phyloP scores from a whole-genome alignment of 768 basidiomycete genomes.

The Mycena polygramma region DNA sequence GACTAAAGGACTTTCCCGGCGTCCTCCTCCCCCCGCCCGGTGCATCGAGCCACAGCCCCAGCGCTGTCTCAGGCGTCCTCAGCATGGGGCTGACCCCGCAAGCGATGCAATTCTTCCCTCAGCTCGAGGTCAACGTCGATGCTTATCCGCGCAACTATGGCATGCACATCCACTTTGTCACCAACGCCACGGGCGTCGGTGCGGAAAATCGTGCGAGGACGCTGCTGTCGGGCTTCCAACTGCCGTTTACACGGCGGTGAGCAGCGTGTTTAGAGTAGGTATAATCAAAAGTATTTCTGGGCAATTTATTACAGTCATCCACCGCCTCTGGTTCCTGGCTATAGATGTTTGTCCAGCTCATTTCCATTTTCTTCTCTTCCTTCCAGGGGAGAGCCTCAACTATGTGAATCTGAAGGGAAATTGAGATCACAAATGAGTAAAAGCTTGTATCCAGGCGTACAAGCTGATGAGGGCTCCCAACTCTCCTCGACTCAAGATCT shows the following conservation, averaged over 20 bases:
- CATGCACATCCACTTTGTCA: constrained; percentile 95
- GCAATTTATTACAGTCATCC: no score
- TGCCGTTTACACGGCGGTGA: constrained; percentile 73
- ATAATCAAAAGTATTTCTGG: constrained; percentile 3
- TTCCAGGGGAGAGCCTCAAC: no score
- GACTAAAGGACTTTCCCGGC: constrained; percentile 91
- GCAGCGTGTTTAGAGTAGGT: background rate
- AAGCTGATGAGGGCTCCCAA: no score
- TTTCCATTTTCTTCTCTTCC: no score
- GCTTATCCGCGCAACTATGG: constrained; percentile 88
- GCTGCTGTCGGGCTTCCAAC: constrained; percentile 90
- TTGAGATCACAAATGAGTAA: no score
- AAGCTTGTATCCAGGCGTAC: no score
- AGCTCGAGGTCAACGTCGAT: constrained; percentile 95
- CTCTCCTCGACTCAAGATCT: no score
- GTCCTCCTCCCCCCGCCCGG: constrained; percentile 82
- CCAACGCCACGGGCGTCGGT: constrained; percentile 87
- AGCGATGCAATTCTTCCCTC: constrained; percentile 93
- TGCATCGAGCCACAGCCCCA: constrained; percentile 77
- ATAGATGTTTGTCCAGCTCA: no score
- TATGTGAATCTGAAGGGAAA: no score
- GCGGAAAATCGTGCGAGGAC: constrained; percentile 92
- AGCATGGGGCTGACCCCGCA: constrained; percentile 87
- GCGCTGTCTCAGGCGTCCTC: constrained; percentile 88
- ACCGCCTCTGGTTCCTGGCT: no score